These are phyloP conservation scores for Globisporangium cederbergense DNA, from an alignment of 352 stramenopile species.

Conservation along the genomic window DNA sequence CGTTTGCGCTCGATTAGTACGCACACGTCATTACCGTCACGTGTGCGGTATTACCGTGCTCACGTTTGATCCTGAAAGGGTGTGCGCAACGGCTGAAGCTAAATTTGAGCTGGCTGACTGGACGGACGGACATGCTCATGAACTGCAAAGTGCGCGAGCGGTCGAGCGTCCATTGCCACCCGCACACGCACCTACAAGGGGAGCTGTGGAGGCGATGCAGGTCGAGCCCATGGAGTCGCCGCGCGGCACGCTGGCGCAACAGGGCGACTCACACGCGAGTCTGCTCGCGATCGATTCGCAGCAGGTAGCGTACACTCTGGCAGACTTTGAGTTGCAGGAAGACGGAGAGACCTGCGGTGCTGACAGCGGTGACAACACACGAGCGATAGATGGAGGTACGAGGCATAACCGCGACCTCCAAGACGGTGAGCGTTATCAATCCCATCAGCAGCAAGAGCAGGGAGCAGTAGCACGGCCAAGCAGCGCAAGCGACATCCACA, in stretches of 20 bases:
- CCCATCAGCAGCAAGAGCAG: background rate
- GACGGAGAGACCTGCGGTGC: background rate
- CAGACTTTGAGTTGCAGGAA: background rate
- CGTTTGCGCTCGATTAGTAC: too few relatives aligned
- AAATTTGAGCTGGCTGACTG: too few relatives aligned
- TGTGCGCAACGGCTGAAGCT: too few relatives aligned
- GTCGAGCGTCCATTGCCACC: background rate
- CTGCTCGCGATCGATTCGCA: background rate
- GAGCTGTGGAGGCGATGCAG: background rate
- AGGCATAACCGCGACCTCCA: background rate
- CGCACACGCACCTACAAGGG: background rate
- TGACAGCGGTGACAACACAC: background rate
- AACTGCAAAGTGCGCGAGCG: background rate
- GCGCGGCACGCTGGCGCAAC: background rate
- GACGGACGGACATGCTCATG: background rate
- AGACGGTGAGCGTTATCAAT: background rate
- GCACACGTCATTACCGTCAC: too few relatives aligned
- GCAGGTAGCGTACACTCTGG: background rate
- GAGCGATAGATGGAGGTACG: background rate
- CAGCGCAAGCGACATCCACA: background rate
- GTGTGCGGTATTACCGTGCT: too few relatives aligned
- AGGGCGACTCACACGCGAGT: conserved; percentile 3
- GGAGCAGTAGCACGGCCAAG: background rate
- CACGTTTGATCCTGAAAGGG: too few relatives aligned
- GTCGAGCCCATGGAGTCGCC: background rate